These are phyloP conservation scores for Magnusiomyces sp. DNA, from an alignment of 1,139 yeast species.

Conservation along the genomic window DNA sequence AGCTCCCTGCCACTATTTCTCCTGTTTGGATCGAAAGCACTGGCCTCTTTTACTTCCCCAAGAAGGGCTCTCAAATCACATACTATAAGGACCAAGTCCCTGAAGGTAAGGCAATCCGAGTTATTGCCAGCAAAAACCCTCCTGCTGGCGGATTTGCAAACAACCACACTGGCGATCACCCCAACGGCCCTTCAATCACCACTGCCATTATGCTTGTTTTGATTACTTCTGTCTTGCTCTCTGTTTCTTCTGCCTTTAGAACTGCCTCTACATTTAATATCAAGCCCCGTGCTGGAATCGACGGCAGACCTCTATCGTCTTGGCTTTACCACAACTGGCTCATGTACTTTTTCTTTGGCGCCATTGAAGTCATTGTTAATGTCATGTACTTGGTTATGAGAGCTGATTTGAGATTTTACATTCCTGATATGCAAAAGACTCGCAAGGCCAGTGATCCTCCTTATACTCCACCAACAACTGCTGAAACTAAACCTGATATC, in stretches of 20 bases:
- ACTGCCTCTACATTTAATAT: constrained; percentile 44
- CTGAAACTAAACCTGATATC: background rate
- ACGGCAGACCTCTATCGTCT: constrained; percentile 27
- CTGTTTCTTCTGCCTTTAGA: constrained; percentile 52
- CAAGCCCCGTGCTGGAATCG: constrained; percentile 26
- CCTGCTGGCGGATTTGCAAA: constrained; percentile 34
- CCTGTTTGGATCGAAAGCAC: constrained; percentile 76
- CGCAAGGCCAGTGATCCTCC: constrained; percentile 43
- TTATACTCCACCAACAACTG: background rate
- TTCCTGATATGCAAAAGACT: constrained; percentile 44
- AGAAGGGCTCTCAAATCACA: constrained; percentile 21
- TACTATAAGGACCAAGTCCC: constrained; percentile 38
- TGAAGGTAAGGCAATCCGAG: constrained; percentile 37
- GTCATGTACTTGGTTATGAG: constrained; percentile 51
- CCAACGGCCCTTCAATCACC: constrained; percentile 40
- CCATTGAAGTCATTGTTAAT: constrained; percentile 50
- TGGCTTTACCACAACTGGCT: constrained; percentile 47
- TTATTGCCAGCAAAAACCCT: constrained; percentile 35
- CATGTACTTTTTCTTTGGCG: constrained; percentile 63
- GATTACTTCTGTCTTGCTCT: constrained; percentile 45
- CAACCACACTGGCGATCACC: constrained; percentile 28
- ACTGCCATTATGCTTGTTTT: constrained; percentile 39
- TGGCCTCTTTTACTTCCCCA: constrained; percentile 36
- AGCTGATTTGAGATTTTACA: constrained; percentile 67
- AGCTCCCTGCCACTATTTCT: constrained; percentile 45